phyloP scores from a whole-genome alignment of 768 basidiomycete genomes.

The Stropharia rugosoannulata region DNA sequence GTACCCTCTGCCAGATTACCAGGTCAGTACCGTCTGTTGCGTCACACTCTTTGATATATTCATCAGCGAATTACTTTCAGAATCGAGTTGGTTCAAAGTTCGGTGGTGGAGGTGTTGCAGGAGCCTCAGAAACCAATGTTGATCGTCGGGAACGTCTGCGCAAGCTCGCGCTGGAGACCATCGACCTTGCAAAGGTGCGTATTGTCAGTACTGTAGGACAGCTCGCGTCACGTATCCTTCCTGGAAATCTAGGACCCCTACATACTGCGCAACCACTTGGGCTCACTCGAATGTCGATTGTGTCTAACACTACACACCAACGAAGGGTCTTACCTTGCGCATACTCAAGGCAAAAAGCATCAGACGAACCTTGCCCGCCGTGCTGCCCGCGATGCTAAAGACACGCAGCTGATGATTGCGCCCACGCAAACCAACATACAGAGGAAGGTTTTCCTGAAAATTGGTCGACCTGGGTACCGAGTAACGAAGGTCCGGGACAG shows the following conservation, averaged over 20 bases:
- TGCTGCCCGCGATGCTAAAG: conserved; percentile 96
- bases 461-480: conserved; percentile 92
- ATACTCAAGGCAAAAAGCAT: conserved; percentile 99
- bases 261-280: conserved; percentile 97
- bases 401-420: conserved; percentile 86
- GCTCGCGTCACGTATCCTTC: conserved; percentile 23
- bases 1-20: conserved; percentile 52
- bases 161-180: conserved; percentile 95
- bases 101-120: conserved; percentile 94
- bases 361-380: conserved; percentile 97
- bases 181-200: conserved; percentile 92
- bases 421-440: conserved; percentile 78
- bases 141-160: conserved; percentile 92
- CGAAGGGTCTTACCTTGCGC: conserved; percentile 97
- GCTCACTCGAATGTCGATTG: conserved; percentile 96
- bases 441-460: conserved; percentile 95
- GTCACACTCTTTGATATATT: background rate
- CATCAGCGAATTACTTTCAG: conserved; percentile 35
- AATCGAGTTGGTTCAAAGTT: conserved; percentile 97
- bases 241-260: conserved; percentile 72
- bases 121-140: conserved; percentile 92
- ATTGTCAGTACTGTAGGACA: conserved; percentile 9
- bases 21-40: conserved; percentile 40
- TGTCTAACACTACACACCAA: conserved; percentile 99
- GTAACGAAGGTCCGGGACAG: conserved; percentile 96